phyloP scores from a whole-genome alignment of 2,329 filamentous ascomycete species.

The Chrysoporthe austroafricana region DNA sequence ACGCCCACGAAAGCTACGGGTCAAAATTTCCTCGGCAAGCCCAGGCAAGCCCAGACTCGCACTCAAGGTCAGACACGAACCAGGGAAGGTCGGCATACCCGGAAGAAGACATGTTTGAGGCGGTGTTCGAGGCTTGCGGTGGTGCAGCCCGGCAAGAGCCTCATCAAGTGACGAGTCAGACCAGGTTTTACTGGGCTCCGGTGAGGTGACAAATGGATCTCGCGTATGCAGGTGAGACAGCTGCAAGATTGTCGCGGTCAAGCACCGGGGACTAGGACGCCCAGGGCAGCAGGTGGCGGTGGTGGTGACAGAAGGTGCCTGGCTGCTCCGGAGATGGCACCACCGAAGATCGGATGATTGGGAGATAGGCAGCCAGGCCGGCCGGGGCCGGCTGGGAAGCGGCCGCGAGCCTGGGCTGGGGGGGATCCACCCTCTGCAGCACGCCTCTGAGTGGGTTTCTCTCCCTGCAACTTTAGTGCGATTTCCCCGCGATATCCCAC shows the following conservation, averaged over 20 bases:
- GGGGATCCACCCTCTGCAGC: neutral
- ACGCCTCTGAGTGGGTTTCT: neutral
- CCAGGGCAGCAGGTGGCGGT: neutral
- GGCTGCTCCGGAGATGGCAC: constrained; percentile 10
- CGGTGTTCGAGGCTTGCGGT: constrained; percentile 13
- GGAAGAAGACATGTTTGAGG: constrained; percentile 26
- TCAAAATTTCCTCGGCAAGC: neutral
- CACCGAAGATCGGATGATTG: constrained; percentile 1
- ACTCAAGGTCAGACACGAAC: neutral
- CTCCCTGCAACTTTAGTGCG: constrained; percentile 3
- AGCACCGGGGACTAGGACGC: neutral
- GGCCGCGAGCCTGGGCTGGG: neutral
- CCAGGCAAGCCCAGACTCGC: neutral
- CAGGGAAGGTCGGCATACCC: constrained; percentile 21
- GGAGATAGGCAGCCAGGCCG: neutral
- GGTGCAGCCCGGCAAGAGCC: constrained; percentile 17
- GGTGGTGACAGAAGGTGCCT: constrained; percentile 1
- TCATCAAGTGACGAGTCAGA: constrained; percentile 22
- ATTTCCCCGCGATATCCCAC: constrained; percentile 12
- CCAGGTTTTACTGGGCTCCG: constrained; percentile 5
- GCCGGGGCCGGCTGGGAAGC: neutral
- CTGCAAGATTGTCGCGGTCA: constrained; percentile 9
- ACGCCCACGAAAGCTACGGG: neutral
- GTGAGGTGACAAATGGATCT: constrained; percentile 29
- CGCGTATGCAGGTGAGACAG: constrained; percentile 18